Conservation (phyloP, 2,329 filamentous ascomycete species). For the Calycina herbarum region DNA sequence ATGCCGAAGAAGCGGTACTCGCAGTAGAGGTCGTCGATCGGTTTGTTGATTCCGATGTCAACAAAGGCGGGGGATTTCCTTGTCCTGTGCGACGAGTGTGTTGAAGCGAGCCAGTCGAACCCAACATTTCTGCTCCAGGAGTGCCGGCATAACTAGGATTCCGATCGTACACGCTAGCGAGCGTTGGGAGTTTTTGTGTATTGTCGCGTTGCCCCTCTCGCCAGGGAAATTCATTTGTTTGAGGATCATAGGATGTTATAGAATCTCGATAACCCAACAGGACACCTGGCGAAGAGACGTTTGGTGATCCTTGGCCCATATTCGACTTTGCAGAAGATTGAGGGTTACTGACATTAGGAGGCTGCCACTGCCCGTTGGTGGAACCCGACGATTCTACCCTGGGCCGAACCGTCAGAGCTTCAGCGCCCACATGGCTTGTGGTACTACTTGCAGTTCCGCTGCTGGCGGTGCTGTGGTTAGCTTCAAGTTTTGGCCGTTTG, state of each 20-base stretch:
- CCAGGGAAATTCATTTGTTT: constrained; percentile 32
- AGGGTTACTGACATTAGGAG: constrained; percentile 16
- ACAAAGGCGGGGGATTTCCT: constrained; percentile 30
- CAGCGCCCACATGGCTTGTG: constrained; percentile 26
- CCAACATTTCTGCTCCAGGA: constrained; percentile 20
- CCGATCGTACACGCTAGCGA: constrained; percentile 24
- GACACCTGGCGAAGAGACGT: constrained; percentile 23
- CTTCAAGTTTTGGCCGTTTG: constrained; percentile 38
- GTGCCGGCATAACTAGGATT: constrained; percentile 22
- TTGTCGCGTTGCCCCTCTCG: constrained; percentile 30
- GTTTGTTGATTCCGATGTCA: constrained; percentile 35
- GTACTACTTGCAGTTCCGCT: constrained; percentile 30
- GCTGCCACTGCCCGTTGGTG: constrained; percentile 27
- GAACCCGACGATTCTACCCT: constrained; percentile 30
- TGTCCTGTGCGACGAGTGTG: constrained; percentile 30
- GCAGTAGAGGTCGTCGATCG: constrained; percentile 30
- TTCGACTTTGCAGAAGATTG: constrained; percentile 21
- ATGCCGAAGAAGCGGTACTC: constrained; percentile 32
- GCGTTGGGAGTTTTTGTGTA: constrained; percentile 23
- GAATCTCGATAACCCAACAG: constrained; percentile 39
- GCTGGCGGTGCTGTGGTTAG: constrained; percentile 28
- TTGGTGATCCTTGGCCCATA: constrained; percentile 25
- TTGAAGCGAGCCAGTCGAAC: constrained; percentile 26
- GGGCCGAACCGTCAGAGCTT: constrained; percentile 21
- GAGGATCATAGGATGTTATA: constrained; percentile 21